Evolutionary conservation across 148 eudicot species (phyloP).

Genomic region (Diospyros lotus): DNA sequence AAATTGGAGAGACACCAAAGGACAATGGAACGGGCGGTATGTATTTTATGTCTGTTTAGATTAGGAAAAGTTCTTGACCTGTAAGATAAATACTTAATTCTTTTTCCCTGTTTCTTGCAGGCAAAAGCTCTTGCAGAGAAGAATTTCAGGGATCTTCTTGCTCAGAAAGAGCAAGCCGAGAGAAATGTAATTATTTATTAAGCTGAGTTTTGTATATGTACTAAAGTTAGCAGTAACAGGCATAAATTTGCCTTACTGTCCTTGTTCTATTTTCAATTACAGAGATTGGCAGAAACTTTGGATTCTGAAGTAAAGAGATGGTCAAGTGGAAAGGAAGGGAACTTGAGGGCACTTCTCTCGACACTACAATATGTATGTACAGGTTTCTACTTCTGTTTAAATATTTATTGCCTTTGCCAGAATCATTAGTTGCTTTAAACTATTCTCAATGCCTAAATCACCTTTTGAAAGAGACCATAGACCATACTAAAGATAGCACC

Average conservation of each 20-base stretch:
- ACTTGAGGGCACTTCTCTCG: slow-evolving; percentile 88
- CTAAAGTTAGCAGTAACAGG: slow-evolving; percentile 3
- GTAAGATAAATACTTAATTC: neutral
- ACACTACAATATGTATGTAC: slow-evolving; percentile 88
- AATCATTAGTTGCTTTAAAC: neutral
- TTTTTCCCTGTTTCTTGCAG: slow-evolving; percentile 35
- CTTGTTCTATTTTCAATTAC: slow-evolving; percentile 32
- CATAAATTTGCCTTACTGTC: slow-evolving; percentile 4
- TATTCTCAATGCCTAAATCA: neutral
- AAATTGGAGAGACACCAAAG: slow-evolving; percentile 76
- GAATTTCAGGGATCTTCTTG: slow-evolving; percentile 77
- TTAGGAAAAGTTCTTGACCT: neutral
- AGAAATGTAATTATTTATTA: slow-evolving; percentile 55
- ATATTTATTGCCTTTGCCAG: neutral
- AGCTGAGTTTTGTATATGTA: slow-evolving; percentile 4
- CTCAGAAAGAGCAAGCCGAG: slow-evolving; percentile 89
- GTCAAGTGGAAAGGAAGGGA: slow-evolving; percentile 92
- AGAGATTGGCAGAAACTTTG: slow-evolving; percentile 71
- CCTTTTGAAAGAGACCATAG: neutral
- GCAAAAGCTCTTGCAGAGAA: slow-evolving; percentile 95
- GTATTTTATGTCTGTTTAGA: slow-evolving; percentile 14
- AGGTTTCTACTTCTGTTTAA: slow-evolving; percentile 3
- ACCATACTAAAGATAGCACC: neutral
- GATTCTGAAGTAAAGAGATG: slow-evolving; percentile 91
- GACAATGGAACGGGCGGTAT: slow-evolving; percentile 88